phyloP scores from a whole-genome alignment of 2,329 filamentous ascomycete genomes.

The Colletotrichum chlorophyti region DNA sequence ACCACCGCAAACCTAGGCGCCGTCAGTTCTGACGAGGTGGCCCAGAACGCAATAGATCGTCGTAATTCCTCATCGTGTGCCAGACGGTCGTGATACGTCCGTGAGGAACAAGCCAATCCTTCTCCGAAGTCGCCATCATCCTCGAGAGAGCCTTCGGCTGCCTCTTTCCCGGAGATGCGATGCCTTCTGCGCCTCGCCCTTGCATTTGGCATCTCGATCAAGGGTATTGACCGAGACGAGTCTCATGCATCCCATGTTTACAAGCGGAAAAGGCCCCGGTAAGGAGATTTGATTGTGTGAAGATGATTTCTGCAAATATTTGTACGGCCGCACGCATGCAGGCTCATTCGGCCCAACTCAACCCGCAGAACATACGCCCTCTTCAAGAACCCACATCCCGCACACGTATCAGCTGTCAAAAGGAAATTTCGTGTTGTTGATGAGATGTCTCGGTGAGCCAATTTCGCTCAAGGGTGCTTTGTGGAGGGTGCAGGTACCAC shows the following conservation, averaged over 20 bases:
- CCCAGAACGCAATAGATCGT: conserved; percentile 13
- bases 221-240: background rate
- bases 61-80: conserved; percentile 3
- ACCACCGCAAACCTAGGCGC: background rate
- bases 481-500: too few species aligned
- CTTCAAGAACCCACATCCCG: background rate
- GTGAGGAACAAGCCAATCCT: too few species aligned
- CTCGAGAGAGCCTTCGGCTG: background rate
- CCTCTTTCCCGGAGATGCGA: background rate
- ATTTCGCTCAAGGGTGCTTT: background rate
- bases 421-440: background rate
- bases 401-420: background rate
- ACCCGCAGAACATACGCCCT: too few species aligned
- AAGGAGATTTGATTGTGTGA: background rate
- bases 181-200: background rate
- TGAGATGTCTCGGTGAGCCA: background rate
- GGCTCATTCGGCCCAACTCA: background rate
- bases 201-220: background rate
- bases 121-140: background rate
- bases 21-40: conserved; percentile 8
- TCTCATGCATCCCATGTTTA: too few species aligned
- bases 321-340: background rate
- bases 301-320: background rate
- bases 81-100: background rate
- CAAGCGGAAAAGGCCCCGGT: background rate